Evolutionary conservation across 139 green algal species (phyloP).

Genomic region (Chlorella vulgaris): DNA sequence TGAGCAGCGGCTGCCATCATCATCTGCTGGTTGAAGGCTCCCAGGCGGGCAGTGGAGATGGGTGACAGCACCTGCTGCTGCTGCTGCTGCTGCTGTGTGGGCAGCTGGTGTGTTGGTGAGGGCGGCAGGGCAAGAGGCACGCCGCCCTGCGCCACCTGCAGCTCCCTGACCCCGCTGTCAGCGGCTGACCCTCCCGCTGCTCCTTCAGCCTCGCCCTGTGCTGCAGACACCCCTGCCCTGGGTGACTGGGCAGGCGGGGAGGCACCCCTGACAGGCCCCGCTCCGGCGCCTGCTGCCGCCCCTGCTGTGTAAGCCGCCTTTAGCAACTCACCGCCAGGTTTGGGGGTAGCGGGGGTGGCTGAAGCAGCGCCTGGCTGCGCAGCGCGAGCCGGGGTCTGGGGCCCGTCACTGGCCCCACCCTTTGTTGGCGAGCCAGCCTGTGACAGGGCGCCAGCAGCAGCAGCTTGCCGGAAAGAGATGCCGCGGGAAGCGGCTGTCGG

Average conservation of each 20-base stretch:
- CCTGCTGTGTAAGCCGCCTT: too few species aligned
- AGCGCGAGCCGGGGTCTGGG: too few species aligned
- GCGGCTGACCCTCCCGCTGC: not conserved
- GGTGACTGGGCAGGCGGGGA: too few species aligned
- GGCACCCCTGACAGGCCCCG: too few species aligned
- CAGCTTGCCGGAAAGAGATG: not conserved
- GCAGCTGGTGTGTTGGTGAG: too few species aligned
- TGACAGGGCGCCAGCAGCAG: not conserved
- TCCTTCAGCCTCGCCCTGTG: not conserved
- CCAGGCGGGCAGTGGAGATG: not conserved
- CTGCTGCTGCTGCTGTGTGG: not conserved
- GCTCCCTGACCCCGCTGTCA: too few species aligned
- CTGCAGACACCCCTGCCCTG: too few species aligned
- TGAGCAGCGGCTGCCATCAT: not conserved
- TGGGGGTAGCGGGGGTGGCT: too few species aligned
- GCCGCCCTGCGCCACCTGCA: not conserved
- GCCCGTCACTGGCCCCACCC: not conserved
- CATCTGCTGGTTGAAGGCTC: slow-evolving; percentile 21
- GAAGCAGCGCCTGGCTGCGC: too few species aligned
- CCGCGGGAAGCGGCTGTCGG: not conserved
- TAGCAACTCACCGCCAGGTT: too few species aligned
- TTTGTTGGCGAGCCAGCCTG: not conserved
- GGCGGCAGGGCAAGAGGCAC: not conserved
- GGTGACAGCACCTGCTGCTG: not conserved
- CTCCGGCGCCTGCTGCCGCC: too few species aligned